Evolutionary conservation across 176 grass and related monocot genomes (phyloP), one percentile per base, ranked within the genome.

Genomic region (Poa annua): DNA sequence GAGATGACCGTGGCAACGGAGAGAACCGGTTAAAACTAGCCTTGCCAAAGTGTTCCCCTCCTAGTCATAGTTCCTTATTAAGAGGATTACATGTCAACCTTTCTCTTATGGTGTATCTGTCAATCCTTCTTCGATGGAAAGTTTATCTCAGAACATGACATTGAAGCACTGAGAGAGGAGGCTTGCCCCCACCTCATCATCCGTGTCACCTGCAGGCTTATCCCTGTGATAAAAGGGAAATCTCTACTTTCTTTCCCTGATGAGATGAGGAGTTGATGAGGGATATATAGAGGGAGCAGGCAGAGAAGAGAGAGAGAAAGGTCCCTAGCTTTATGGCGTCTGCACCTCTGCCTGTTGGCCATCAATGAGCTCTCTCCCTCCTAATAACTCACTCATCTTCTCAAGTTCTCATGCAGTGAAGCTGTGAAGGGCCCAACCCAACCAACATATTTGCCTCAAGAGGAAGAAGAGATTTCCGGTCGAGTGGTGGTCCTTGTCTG

Each of bases 221-320:
- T 7, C 39, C 20, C 39, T 71, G 36, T 69, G 66, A 19, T 36
- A 21, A 66, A 54, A 48, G 69, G 69, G 14, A 72, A 72, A 72
- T 7, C 70, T 51, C 24, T 20, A 11, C 71, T 51, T 74, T 50
- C 47, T 74, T 33, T 32, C 41, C 42, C 39, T 9, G 20, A 24
- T 19, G 25, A 17, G 20, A 24, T 19, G 25, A 17, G 36, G 39
- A 49, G 59, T 17, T 2, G 55, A 25, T 15, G 35, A 42, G n/a
- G n/a, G n/a, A n/a, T n/a, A n/a, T n/a, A n/a, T n/a, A n/a, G 35
- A 76, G 10, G 75, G 55, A 71, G 68, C 68, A 11, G 38, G 36
- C 75, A 79, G 55, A 33, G 76, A 29, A 60, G 55, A 60, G 55
- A 77, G 72, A 75, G 76, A 79, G 69, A 72, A 26, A 72, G 69